Base-by-base conservation (phyloP, 1,139 yeast genomes). In the Suhomyces bribrorum region DNA sequence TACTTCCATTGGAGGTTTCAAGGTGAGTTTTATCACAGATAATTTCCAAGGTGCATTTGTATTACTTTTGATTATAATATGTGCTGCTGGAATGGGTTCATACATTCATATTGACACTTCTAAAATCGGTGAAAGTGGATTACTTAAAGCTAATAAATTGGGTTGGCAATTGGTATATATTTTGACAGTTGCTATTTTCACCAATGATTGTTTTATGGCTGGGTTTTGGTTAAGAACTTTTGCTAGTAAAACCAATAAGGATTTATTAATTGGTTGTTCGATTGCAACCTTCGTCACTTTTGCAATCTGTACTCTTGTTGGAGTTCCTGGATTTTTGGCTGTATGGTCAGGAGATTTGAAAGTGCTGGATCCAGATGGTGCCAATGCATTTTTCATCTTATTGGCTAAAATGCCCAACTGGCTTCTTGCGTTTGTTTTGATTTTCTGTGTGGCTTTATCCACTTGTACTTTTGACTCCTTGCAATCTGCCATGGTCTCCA, bases 211-310 rank as follows among this genome's bases (percentile, higher is more conserved):
- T 55, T 89, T 90, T 61, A 69, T 90, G 75, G 79, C 95, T 25
- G 96, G 96, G 0, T 89, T 89, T 59, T 90, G 97, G 97, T 68
- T 90, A 48, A 75, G 97, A 56, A 86, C 97, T 0, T 90, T 90
- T 69, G 96, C 97, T 4, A 83, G 96, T 12, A 78, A 79, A 46
- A 68, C 89, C 8, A 79, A 88, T 61, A 79, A 72, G 52, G 96
- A 89, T 55, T 72, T 90, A 53, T 64, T 77, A 61, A 76, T 86
- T 50, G 95, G 95, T 15, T 79, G 90, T 38, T 69, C 81, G 2
- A 64, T 89, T 44, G 95, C 96, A 1, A 75, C 92, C 0, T 56
- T 85, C 42, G 75, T 85, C 26, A 69, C 82, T 30, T 78, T 85
- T 41, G 68, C 72, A 14, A 73, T 88, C 43, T 77, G 83, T 48